These are phyloP conservation scores for Boletus rubescentipes DNA, from an alignment of 768 basidiomycete species.

Conservation along the genomic window DNA sequence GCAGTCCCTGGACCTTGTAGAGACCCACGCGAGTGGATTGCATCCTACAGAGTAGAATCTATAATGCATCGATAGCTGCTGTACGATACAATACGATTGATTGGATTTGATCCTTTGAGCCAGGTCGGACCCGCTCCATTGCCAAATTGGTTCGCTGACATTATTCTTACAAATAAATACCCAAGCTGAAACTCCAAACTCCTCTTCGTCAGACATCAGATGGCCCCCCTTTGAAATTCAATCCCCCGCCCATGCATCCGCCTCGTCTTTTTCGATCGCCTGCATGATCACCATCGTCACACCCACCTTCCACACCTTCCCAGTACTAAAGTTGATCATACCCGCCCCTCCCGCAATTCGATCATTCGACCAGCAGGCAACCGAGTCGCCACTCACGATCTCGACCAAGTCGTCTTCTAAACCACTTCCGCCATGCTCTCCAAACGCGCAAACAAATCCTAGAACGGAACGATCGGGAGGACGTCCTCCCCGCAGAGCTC, in stretches of 20 bases:
- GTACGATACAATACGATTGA: too few species aligned
- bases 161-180: too few species aligned
- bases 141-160: too few species aligned
- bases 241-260: constrained; percentile 24
- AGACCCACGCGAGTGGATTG: too few species aligned
- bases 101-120: too few species aligned
- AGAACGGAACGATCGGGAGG: constrained; percentile 34
- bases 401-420: constrained; percentile 27
- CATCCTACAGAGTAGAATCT: too few species aligned
- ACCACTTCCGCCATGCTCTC: constrained; percentile 18
- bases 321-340: constrained; percentile 19
- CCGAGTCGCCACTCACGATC: constrained; percentile 34
- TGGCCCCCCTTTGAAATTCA: constrained; percentile 24
- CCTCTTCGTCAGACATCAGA: too few species aligned
- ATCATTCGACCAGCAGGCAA: neutral
- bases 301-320: constrained; percentile 13
- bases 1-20: too few species aligned
- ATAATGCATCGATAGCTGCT: too few species aligned
- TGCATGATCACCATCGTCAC: constrained; percentile 26
- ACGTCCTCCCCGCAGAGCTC: neutral
- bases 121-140: too few species aligned
- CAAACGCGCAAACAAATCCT: constrained; percentile 35
- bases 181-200: too few species aligned
- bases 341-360: constrained; percentile 16
- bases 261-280: constrained; percentile 23